phyloP scores from a whole-genome alignment of 129 eudicot species.

The Solidago caesia region DNA sequence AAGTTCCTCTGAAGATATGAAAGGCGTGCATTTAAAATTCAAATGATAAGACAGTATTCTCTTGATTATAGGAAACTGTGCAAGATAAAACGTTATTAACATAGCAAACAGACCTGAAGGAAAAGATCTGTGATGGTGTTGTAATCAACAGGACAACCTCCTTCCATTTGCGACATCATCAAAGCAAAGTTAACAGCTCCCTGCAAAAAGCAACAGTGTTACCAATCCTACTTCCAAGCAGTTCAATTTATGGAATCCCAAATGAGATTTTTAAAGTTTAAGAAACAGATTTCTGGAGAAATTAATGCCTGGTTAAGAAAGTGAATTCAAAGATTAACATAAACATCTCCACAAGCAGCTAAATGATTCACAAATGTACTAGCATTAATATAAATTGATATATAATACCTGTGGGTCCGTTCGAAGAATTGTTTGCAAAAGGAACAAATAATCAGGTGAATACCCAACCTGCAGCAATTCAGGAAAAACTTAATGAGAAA shows the following conservation, averaged over 20 bases:
- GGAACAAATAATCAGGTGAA: conserved; percentile 96
- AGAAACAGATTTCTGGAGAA: conserved; percentile 12
- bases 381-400: not conserved
- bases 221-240: conserved; percentile 15
- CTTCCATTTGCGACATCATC: conserved; percentile 99
- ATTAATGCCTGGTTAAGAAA: conserved; percentile 2
- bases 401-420: conserved; percentile 87
- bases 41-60: not conserved
- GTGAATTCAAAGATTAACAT: conserved; percentile 9
- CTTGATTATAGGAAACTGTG: conserved; percentile 1
- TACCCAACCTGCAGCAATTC: conserved; percentile 79
- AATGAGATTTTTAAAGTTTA: conserved; percentile 9
- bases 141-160: conserved; percentile 98
- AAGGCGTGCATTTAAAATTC: conserved; percentile 12
- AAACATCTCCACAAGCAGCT: not conserved
- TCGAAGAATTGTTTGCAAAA: conserved; percentile 97
- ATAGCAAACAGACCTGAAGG: conserved; percentile 62
- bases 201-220: conserved; percentile 35
- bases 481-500: conserved; percentile 1
- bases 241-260: conserved; percentile 13
- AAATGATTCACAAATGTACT: conserved; percentile 6
- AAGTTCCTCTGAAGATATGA: conserved; percentile 74
- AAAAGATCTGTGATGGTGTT: conserved; percentile 97
- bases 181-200: conserved; percentile 99
- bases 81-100: not conserved